A percentile compares a stretch with the other conserved stretches of the same genome.
Evolutionary conservation across 2,329 filamentous ascomycete genomes (phyloP).

Genomic region (Hypoxylon sp.): DNA sequence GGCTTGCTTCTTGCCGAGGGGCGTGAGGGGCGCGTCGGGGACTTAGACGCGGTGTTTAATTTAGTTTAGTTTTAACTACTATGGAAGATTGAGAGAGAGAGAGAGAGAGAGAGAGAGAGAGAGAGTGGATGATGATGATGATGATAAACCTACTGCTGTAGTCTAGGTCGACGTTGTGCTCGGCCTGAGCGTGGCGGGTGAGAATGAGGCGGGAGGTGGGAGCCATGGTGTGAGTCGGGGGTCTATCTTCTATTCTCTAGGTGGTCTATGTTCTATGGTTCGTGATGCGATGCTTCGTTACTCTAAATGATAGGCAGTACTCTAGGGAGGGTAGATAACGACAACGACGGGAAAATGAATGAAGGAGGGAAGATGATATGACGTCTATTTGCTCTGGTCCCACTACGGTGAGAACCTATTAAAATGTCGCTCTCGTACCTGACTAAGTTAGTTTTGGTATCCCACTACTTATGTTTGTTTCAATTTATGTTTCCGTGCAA

Average conservation of each 20-base stretch:
- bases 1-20: slow-evolving; percentile 45
- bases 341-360: slow-evolving; percentile 1
- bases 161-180: slow-evolving; percentile 46
- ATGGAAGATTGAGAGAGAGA: no score
- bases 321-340: not conserved
- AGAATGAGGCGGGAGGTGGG: slow-evolving; percentile 46
- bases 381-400: slow-evolving; percentile 15
- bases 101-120: no score
- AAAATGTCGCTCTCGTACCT: slow-evolving; percentile 3
- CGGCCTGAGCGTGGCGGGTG: slow-evolving; percentile 46
- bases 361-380: slow-evolving; percentile 6
- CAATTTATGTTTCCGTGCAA: no score
- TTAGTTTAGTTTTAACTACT: no score
- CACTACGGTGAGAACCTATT: slow-evolving; percentile 13
- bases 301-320: slow-evolving; percentile 4
- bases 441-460: not conserved
- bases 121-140: no score
- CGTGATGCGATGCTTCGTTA: not conserved
- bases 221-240: slow-evolving; percentile 37
- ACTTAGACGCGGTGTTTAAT: slow-evolving; percentile 25
- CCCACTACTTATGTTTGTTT: not conserved
- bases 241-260: slow-evolving; percentile 7
- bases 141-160: slow-evolving; percentile 46
- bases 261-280: slow-evolving; percentile 7
- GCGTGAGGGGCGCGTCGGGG: slow-evolving; percentile 45